Evolutionary conservation across 345 rosid genomes (phyloP), one percentile per base, ranked within the genome.

Genomic region (Hibiscus mutabilis): DNA sequence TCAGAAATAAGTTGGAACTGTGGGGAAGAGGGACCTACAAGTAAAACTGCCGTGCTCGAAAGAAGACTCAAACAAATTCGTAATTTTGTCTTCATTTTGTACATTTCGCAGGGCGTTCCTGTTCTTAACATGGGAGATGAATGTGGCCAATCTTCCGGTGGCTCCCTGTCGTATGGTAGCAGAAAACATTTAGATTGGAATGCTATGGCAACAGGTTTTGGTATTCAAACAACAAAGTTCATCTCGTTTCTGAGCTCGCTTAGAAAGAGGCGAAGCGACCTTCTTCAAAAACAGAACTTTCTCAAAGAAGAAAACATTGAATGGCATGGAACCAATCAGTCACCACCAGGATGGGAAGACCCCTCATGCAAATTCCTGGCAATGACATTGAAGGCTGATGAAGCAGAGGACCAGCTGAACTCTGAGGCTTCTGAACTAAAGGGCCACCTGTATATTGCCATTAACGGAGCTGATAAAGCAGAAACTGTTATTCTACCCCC

Each of bases 41-140:
- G 70, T 70, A 84, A 85, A 62, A 73, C 84, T 35, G 78, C 76
- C 46, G 85, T 95, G 71, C 96, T 95, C 53, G 96, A 90, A 81
- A 87, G 84, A 80, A 79, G 97, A 71, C 86, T 95, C 46, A 92
- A 92, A 63, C 97, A 95, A 78, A 86, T 87, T 27, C 96, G 96
- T 0, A 95, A 90, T 78, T 90, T 84, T 79, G 80, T 95, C 77
- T 90, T 95, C 66, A 76, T 88, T 70, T 78, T 89, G 60, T 92
- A 75, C 77, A 72, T 90, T 73, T 92, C 99, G 1, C 81, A 87
- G 2, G 99, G 97, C 27, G 78, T 89, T 66, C 99, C 99, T 0
- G 82, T 90, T 66, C 96, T 95, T 60, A 90, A 89, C 84, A 87
- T 87, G 97, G 99, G 99, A 69, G 99, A 92, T 77, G 97, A 95